phyloP scores from a whole-genome alignment of 306 rosid species.

The Trifolium pratense region DNA sequence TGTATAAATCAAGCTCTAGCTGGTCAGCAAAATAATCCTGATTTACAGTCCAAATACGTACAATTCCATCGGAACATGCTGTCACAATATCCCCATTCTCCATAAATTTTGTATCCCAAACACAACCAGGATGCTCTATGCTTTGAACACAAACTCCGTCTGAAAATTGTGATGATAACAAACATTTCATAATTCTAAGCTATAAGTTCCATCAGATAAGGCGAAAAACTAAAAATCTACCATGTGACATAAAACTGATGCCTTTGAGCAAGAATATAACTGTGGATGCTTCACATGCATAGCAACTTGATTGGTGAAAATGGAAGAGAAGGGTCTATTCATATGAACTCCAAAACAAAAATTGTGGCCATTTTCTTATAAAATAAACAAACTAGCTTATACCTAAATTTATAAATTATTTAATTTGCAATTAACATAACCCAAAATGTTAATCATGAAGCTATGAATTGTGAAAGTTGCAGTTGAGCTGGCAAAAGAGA shows the following conservation, averaged over 20 bases:
- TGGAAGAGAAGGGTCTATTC: constrained; percentile 25
- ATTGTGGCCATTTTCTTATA: background rate
- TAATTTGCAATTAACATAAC: constrained; percentile 20
- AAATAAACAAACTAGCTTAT: background rate
- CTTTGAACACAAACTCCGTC: constrained; percentile 93
- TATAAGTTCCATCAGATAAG: constrained; percentile 25
- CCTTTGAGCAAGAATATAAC: constrained; percentile 21
- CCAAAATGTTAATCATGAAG: constrained; percentile 17
- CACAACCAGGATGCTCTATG: constrained; percentile 98
- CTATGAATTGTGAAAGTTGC: constrained; percentile 20
- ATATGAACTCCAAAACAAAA: constrained; percentile 26
- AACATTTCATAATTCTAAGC: constrained; percentile 10
- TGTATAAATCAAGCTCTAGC: constrained; percentile 68
- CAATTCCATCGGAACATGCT: constrained; percentile 92
- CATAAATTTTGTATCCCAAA: constrained; percentile 96
- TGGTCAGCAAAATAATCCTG: constrained; percentile 73
- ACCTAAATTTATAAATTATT: constrained; percentile 10
- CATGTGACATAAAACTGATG: constrained; percentile 5
- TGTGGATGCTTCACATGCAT: background rate
- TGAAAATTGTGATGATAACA: constrained; percentile 38
- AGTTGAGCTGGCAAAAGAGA: constrained; percentile 14
- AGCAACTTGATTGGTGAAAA: constrained; percentile 24
- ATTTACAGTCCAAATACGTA: constrained; percentile 77
- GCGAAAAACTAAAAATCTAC: background rate
- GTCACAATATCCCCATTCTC: constrained; percentile 96